Evolutionary conservation across 2,329 filamentous ascomycete genomes (phyloP), one percentile per base, ranked within the genome.

Genomic region (Fusarium torreyae): DNA sequence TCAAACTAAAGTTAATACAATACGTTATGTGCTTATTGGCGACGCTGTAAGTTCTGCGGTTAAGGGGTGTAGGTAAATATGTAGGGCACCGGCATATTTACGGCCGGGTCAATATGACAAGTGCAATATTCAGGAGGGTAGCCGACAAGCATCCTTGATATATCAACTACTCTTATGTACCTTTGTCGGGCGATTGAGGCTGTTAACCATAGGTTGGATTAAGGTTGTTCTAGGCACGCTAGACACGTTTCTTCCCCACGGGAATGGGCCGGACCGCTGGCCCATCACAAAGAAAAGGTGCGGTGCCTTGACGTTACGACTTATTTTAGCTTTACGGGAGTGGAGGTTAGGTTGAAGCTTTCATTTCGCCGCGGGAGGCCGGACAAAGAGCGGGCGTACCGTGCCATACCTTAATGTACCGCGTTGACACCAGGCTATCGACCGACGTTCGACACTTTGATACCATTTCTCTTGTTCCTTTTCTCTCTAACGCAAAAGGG

Each of bases 151-250:
- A 57, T 43, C n/a, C 55, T 57, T 43, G 38, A 5, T 36, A 43
- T 44, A 22, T 43, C 48, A 36, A 13, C 8, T 18, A n/a, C 22
- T 18, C 28, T 18, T 39, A 39, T 61, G 20, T 20, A 34, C 33
- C 13, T 36, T 15, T 26, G 44, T 38, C 36, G 39, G 10, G 20
- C 7, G 28, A 44, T 31, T 24, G 36, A 33, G 26, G 24, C 28
- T 64, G 34, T 36, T 63, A 24, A 24, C 22, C 22, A 24, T 24
- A 54, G 50, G 62, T 69, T 70, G n/a, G 62, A 59, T 70, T 70
- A 70, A 70, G 54, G 67, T 70, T 70, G 42, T 46, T 17, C 28
- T 34, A n/a, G 22, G 31, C n/a, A 57, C 67, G 67, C 67, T 70
- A 70, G 64, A 60, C 34, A 56, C 38, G 46, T 39, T 51, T 57